Evolutionary conservation across 805 yeast species (phyloP).

Genomic region (Candida silvicultrix): DNA sequence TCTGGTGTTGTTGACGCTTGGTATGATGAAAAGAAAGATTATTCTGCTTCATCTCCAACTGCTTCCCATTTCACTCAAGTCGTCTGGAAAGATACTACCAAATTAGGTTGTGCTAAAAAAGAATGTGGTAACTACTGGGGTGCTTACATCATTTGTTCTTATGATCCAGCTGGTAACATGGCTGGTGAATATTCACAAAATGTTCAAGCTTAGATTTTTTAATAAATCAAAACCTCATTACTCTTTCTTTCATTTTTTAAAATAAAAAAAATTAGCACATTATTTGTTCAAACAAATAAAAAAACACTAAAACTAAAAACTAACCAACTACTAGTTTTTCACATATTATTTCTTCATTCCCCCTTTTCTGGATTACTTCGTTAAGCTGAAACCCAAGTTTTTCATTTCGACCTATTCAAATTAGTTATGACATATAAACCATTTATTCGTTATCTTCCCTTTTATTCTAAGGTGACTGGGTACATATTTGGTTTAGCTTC

Average conservation of each 20-base stretch:
- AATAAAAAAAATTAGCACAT: too few species aligned
- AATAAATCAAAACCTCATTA: too few species aligned
- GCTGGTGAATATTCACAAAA: conserved; percentile 42
- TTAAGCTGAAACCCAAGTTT: too few species aligned
- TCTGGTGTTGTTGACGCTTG: conserved; percentile 62
- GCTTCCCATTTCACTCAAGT: conserved; percentile 84
- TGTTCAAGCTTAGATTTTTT: conserved; percentile 13
- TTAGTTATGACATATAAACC: too few species aligned
- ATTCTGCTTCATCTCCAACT: conserved; percentile 45
- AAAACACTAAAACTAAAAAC: too few species aligned
- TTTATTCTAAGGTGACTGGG: neutral
- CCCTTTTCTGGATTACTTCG: neutral
- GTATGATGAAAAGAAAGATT: conserved; percentile 61
- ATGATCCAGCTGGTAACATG: conserved; percentile 69
- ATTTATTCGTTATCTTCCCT: neutral
- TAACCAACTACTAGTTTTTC: neutral
- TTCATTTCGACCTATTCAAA: neutral
- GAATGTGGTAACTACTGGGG: conserved; percentile 51
- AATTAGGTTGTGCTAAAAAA: conserved; percentile 72
- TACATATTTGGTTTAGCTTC: too few species aligned
- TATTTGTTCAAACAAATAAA: too few species aligned
- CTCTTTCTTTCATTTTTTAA: too few species aligned
- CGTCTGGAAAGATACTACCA: conserved; percentile 56
- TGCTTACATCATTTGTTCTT: conserved; percentile 67
- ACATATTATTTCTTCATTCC: neutral